Base-by-base conservation (phyloP, 2,329 filamentous ascomycete species). In the Aaosphaeria arxii region DNA sequence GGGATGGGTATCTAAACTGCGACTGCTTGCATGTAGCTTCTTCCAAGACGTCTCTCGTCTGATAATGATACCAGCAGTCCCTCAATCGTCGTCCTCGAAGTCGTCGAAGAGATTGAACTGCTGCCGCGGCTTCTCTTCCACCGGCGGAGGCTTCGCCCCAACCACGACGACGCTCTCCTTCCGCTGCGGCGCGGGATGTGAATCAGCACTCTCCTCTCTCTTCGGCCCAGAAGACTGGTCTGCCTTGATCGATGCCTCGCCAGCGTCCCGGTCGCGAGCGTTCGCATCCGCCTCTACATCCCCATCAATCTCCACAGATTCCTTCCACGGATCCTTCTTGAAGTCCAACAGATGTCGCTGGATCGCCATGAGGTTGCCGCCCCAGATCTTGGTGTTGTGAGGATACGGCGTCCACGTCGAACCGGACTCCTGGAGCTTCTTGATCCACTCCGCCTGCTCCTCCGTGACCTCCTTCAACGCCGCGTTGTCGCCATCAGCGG, bases 401-500 rank as follows among this genome's bases (percentile, higher is more conserved):
- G 89, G 89, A 89, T 89, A 95, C 1, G 89, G 89, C 42, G 84
- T 78, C 72, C 91, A 95, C 2, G 54, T 48, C 5, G 59, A 49
- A 13, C 59, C 53, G 47, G 53, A 60, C 42, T 61, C 59, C 9
- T 60, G 56, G 48, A 67, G 59, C 49, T 65, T 64, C 49, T 57
- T 57, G 28, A 67, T 46, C 63, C 66, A 70, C 45, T 68, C 66
- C 30, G 59, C 60, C 46, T 68, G 61, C 39, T 67, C 58, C 5
- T 56, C 55, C 1, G 65, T 66, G 35, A 66, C 58, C 5, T 60
- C 55, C 11, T 57, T 54, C 17, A 24, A 24, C 17, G 17, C 17
- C 17, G 17, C 17, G 3, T 44, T 41, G 28, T 57, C 36, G 5
- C 40, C 43, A 13, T 61, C 44, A 39, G 58, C 54, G 45, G 53